Percentiles rank a stretch among this genome's conserved stretches.
Evolutionary conservation across 306 rosid genomes (phyloP).

Genomic region (Aeschynomene evenia): DNA sequence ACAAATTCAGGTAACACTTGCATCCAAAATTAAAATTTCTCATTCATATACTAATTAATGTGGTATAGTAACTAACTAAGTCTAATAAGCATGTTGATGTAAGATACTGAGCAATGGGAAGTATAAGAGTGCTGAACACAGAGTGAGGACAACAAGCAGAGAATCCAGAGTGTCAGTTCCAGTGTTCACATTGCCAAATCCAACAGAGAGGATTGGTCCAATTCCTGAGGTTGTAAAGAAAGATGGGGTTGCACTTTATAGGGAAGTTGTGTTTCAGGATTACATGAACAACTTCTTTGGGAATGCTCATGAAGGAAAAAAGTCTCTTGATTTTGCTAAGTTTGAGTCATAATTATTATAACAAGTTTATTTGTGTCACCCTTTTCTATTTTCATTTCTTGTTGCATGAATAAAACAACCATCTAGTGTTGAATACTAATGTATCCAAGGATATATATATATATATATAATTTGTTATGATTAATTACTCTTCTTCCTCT

Average conservation of each 20-base stretch:
- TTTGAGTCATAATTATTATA: background rate
- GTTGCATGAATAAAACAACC: background rate
- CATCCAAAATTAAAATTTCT: too few relatives aligned
- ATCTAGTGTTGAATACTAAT: background rate
- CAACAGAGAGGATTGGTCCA: conserved; percentile 47
- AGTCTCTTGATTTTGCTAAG: conserved; percentile 57
- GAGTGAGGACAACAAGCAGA: conserved; percentile 45
- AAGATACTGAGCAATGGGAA: conserved; percentile 66
- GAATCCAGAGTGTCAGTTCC: conserved; percentile 63
- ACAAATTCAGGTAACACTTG: too few relatives aligned
- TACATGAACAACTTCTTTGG: conserved; percentile 61
- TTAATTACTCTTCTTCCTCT: background rate
- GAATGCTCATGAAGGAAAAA: conserved; percentile 55
- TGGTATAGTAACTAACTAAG: background rate
- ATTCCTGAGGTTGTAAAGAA: conserved; percentile 41
- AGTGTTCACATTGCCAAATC: conserved; percentile 40
- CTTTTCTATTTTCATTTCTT: background rate
- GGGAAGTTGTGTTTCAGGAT: conserved; percentile 48
- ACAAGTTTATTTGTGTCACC: background rate
- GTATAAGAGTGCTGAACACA: conserved; percentile 65
- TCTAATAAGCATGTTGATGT: background rate
- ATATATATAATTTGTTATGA: too few relatives aligned
- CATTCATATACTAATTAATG: too few relatives aligned
- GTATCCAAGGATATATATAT: background rate
- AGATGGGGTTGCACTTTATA: conserved; percentile 49